Evolutionary conservation across 2,329 filamentous ascomycete species (phyloP), one percentile per base, ranked within the genome.

Genomic region (Dothistroma pini): DNA sequence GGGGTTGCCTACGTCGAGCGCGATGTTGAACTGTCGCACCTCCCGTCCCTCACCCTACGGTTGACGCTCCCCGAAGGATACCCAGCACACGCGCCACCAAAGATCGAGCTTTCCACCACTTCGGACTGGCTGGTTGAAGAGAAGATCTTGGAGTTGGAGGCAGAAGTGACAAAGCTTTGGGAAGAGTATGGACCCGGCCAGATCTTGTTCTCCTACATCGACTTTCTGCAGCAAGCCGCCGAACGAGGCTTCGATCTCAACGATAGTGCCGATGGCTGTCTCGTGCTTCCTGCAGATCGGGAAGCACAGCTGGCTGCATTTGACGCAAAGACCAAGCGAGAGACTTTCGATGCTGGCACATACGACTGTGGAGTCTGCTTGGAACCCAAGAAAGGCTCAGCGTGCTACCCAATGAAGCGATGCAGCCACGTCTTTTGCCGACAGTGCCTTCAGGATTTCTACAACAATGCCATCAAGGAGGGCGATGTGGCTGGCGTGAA

Each of bases 371-470:
- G 89, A 1, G 84, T 97, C 53, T 97, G 93, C 72, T 77, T 97
- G 52, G 93, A 97, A 74, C 92, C 92, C 0, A 96, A 96, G 75
- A 97, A 96, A 74, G 95, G 95, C 1, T 76, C 79, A 0, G 83
- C 81, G 16, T 67, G 95, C 74, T 89, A 97, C 77, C 85, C 86
- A 48, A 87, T 97, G 82, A 77, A 89, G 51, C 86, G 88, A 61
- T 99, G 95, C 74, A 86, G 86, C 0, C 93, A 99, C 73, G 91
- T 97, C 41, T 99, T 97, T 72, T 99, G 95, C 75, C 79, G 88
- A 19, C 76, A 85, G n/a, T 99, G 95, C 71, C 80, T 99, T 2
- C 88, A 90, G 64, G 91, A 93, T 69, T 97, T 93, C 68, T 97
- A 96, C 81, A 91, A 89, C 68, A 88, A 86, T 65, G 92, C 91